Percentiles rank a stretch among this genome's conserved stretches.
Evolutionary conservation across 2,329 filamentous ascomycete species (phyloP).

Genomic region (Paraconiothyrium sp.): DNA sequence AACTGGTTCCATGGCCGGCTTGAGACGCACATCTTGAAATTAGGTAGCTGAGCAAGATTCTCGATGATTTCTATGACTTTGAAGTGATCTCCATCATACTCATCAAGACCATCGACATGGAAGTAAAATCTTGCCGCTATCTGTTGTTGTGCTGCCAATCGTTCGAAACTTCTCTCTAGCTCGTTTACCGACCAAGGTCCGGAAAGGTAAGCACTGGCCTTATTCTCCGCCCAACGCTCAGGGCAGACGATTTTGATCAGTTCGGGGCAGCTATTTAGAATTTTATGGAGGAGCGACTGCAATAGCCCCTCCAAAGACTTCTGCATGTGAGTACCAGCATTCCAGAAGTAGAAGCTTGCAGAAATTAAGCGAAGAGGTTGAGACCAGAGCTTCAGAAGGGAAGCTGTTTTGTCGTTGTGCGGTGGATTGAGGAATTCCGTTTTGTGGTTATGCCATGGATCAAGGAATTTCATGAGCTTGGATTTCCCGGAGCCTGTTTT

Average conservation of each 20-base stretch:
- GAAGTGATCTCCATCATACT: slow-evolving; percentile 25
- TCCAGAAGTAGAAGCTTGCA: slow-evolving; percentile 44
- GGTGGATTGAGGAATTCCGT: no score
- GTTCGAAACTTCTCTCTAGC: slow-evolving; percentile 6
- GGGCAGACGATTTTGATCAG: slow-evolving; percentile 8
- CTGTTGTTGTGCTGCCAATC: background rate
- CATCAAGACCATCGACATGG: slow-evolving; percentile 30
- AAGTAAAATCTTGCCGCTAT: slow-evolving; percentile 26
- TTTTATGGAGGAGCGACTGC: slow-evolving; percentile 31
- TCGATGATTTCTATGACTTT: slow-evolving; percentile 24
- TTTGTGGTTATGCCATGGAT: background rate
- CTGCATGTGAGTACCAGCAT: slow-evolving; percentile 32
- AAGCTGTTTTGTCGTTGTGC: slow-evolving; percentile 19
- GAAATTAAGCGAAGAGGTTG: slow-evolving; percentile 6
- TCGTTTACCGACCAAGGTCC: slow-evolving; percentile 12
- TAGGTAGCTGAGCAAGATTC: slow-evolving; percentile 5
- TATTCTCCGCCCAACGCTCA: background rate
- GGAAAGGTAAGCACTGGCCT: background rate
- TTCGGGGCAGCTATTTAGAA: slow-evolving; percentile 18
- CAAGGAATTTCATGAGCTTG: slow-evolving; percentile 44
- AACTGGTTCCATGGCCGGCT: slow-evolving; percentile 28
- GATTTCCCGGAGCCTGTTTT: slow-evolving; percentile 42
- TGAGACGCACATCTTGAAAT: slow-evolving; percentile 34
- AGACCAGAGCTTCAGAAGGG: slow-evolving; percentile 30
- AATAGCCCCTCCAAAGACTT: slow-evolving; percentile 30